Evolutionary conservation across 1,284 basidiomycete species (phyloP).

Genomic region (Neolentinus lepideus): DNA sequence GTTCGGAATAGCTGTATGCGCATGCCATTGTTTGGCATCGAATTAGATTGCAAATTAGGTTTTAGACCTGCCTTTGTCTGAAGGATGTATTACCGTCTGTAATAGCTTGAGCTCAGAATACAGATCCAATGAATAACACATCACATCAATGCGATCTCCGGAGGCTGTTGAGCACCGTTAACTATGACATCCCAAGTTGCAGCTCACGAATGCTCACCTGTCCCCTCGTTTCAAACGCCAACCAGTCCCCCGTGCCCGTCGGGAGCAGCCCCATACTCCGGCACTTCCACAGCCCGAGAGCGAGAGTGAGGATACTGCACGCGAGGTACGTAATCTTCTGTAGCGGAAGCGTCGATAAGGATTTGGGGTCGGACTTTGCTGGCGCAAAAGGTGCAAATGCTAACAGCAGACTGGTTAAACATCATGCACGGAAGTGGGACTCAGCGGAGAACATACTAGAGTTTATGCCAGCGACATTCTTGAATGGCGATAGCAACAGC

Average conservation of each 20-base stretch:
- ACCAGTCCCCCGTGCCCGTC: slow-evolving; percentile 85
- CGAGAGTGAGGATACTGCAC: slow-evolving; percentile 70
- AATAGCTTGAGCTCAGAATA: no score
- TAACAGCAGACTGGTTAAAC: slow-evolving; percentile 16
- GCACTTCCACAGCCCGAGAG: slow-evolving; percentile 86
- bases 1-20: no score
- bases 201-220: slow-evolving; percentile 33
- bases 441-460: slow-evolving; percentile 43
- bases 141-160: slow-evolving; percentile 12
- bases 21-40: no score
- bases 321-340: slow-evolving; percentile 66
- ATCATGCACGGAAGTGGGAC: background rate
- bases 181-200: background rate
- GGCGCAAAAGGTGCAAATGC: slow-evolving; percentile 66
- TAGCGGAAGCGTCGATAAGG: slow-evolving; percentile 44
- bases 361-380: slow-evolving; percentile 40
- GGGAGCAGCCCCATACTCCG: slow-evolving; percentile 85
- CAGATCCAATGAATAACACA: background rate
- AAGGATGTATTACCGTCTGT: no score
- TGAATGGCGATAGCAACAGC: slow-evolving; percentile 78
- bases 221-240: slow-evolving; percentile 81
- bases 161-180: slow-evolving; percentile 6
- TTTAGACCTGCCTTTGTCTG: no score
- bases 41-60: no score
- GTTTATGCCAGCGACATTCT: slow-evolving; percentile 72